Base-by-base conservation (phyloP, 129 eudicot species). In the Logfia minima region DNA sequence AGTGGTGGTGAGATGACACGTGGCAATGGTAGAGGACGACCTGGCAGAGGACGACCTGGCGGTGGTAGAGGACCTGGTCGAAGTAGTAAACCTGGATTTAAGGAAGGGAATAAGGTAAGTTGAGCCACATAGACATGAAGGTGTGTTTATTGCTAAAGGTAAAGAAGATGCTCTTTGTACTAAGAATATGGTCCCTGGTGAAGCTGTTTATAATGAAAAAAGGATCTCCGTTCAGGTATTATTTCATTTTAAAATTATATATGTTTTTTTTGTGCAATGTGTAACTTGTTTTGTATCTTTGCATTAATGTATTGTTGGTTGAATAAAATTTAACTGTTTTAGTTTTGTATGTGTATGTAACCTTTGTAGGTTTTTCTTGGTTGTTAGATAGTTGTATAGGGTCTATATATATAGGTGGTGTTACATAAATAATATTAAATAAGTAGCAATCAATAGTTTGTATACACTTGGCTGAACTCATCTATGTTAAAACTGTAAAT, bases 161-260 rank as follows among this genome's bases (percentile, higher is more conserved):
- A 90, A 90, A 55, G 97, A 91, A 58, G 97, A 91, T 80, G 97
- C 93, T 5, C 93, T 93, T 80, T 86, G 90, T 68, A 93, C 98
- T 0, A 91, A 83, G 84, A 93, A 90, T 66, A 53, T 89, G 97
- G 97, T 90, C 1, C 97, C 96, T 68, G 98, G 98, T 22, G 93
- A 87, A 77, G 89, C 98, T 64, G 97, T 93, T 16, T 93, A 93
- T 26, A 93, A 88, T 31, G 96, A 93, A 81, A 93, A 93, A 84
- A 84, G 93, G 45, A 76, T 93, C 16, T 88, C 98, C 60, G 92
- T 90, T 78, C 96, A 93, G 97, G 98, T 93, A 18, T 16, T 0
- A 2, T 45, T 11, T 18, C 4, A 14, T 45, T 14, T 45, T 14
- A 13, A 45, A 45, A 11, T 14, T 45, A 3, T 45, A 13, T 45